Evolutionary conservation across 2,329 filamentous ascomycete genomes (phyloP).

Genomic region (Penicillium sp.): DNA sequence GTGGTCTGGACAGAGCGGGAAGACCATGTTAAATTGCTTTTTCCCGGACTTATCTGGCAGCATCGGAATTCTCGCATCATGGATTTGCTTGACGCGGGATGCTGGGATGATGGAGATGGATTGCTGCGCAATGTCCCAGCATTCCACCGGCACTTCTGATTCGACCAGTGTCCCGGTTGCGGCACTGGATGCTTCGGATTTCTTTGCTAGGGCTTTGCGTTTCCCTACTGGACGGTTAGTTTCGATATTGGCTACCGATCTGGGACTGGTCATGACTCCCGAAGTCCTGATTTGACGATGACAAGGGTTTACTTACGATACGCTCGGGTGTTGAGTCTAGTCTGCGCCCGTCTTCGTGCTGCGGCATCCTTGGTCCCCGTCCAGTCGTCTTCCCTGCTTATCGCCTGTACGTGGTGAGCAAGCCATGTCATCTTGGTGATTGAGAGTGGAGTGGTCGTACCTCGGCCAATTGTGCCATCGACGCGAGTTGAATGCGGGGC

Average conservation of each 20-base stretch:
- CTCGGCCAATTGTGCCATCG: slow-evolving; percentile 42
- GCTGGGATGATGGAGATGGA: slow-evolving; percentile 32
- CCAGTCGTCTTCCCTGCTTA: slow-evolving; percentile 46
- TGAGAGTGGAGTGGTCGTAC: slow-evolving; percentile 25
- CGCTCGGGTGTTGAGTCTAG: slow-evolving; percentile 48
- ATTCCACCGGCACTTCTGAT: slow-evolving; percentile 34
- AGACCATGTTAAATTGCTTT: slow-evolving; percentile 25
- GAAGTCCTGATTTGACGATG: not conserved
- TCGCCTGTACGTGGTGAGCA: slow-evolving; percentile 37
- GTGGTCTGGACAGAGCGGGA: slow-evolving; percentile 44
- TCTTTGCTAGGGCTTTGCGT: slow-evolving; percentile 29
- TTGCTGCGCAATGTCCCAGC: slow-evolving; percentile 36
- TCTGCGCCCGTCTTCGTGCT: slow-evolving; percentile 45
- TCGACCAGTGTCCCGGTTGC: slow-evolving; percentile 20
- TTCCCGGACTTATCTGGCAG: slow-evolving; percentile 25
- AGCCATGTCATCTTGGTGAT: slow-evolving; percentile 17
- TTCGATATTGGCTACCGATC: slow-evolving; percentile 3
- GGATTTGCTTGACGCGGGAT: slow-evolving; percentile 33
- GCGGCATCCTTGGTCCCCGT: slow-evolving; percentile 46
- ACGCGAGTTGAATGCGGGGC: slow-evolving; percentile 29
- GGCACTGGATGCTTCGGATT: slow-evolving; percentile 19
- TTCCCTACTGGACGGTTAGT: slow-evolving; percentile 31
- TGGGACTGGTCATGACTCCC: not conserved
- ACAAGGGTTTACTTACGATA: slow-evolving; percentile 37
- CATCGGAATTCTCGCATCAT: slow-evolving; percentile 32